These are phyloP conservation scores for Vanrija pseudolonga DNA, from an alignment of 1,284 basidiomycete species.

Conservation along the genomic window DNA sequence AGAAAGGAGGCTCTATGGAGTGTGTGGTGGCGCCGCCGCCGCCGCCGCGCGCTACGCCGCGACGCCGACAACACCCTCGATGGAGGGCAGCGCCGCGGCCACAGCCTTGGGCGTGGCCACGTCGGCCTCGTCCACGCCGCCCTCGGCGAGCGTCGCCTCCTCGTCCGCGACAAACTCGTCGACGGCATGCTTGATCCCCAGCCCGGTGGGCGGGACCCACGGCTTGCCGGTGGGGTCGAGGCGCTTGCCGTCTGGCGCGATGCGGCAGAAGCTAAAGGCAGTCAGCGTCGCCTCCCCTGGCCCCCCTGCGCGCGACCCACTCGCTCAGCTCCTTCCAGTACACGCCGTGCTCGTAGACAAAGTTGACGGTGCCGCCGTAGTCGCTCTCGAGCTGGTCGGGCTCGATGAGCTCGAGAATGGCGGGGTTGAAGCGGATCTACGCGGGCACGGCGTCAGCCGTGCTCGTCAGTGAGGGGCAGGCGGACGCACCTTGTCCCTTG, in stretches of 20 bases:
- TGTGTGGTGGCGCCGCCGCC: too few species aligned
- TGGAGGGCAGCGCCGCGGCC: too few species aligned
- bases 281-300: neutral
- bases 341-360: conserved; percentile 66
- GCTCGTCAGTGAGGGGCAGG: neutral
- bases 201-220: conserved; percentile 38
- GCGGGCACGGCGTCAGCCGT: neutral
- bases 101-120: too few species aligned
- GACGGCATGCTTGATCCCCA: conserved; percentile 25
- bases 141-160: too few species aligned
- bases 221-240: conserved; percentile 31
- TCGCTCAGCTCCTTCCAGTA: conserved; percentile 74
- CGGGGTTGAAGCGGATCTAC: conserved; percentile 86
- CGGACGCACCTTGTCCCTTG: conserved; percentile 69
- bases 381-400: conserved; percentile 71
- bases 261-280: conserved; percentile 31
- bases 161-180: too few species aligned
- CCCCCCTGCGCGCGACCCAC: conserved; percentile 25
- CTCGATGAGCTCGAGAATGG: conserved; percentile 69
- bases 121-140: too few species aligned
- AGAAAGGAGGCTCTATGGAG: too few species aligned
- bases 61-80: too few species aligned
- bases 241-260: conserved; percentile 37
- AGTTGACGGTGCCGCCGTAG: conserved; percentile 73
- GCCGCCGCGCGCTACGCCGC: too few species aligned